Conservation (phyloP, 805 yeast genomes). For the Cyberlindnera saturnus region DNA sequence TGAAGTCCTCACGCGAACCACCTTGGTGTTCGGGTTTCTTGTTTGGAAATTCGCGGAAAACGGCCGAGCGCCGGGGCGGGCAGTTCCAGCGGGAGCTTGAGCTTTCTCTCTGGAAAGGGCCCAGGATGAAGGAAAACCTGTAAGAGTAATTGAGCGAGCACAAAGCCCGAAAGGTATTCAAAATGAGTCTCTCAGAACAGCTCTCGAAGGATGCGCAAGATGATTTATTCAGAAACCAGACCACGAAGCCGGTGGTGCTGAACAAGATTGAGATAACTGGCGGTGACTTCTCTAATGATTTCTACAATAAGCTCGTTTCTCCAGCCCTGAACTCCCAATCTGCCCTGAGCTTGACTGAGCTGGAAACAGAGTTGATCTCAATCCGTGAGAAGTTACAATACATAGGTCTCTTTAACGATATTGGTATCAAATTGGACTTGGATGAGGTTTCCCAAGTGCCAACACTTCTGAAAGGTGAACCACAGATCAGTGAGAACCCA, state of each 20-base stretch:
- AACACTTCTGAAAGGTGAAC: slow-evolving; percentile 6
- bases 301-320: slow-evolving; percentile 39
- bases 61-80: too few relatives aligned
- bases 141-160: too few relatives aligned
- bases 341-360: slow-evolving; percentile 32
- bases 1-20: too few relatives aligned
- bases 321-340: slow-evolving; percentile 32
- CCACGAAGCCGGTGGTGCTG: slow-evolving; percentile 17
- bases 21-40: too few relatives aligned
- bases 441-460: slow-evolving; percentile 16
- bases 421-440: slow-evolving; percentile 36
- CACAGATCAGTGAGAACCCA: slow-evolving; percentile 15
- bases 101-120: too few relatives aligned
- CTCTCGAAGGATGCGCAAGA: slow-evolving; percentile 2
- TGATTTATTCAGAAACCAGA: slow-evolving; percentile 11
- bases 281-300: slow-evolving; percentile 34
- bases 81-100: too few relatives aligned
- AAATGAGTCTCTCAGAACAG: background rate
- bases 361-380: slow-evolving; percentile 29
- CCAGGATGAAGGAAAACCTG: too few relatives aligned
- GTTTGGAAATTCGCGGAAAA: too few relatives aligned
- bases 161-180: too few relatives aligned
- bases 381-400: slow-evolving; percentile 32
- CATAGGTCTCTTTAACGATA: slow-evolving; percentile 40
- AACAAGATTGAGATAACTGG: slow-evolving; percentile 18